phyloP scores from a whole-genome alignment of 129 eudicot species.

The Chrysanthemum seticuspe region DNA sequence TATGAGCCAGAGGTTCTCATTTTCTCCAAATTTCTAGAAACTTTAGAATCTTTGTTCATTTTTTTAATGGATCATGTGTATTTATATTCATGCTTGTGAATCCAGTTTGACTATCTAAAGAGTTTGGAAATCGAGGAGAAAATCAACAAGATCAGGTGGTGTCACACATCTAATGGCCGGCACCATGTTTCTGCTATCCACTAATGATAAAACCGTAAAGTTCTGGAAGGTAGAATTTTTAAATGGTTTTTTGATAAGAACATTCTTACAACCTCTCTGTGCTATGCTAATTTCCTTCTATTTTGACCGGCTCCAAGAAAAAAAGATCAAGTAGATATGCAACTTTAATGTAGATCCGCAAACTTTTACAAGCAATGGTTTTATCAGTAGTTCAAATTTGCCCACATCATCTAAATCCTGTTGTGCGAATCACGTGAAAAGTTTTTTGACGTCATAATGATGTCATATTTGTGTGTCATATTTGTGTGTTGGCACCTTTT shows the following conservation, averaged over 20 bases:
- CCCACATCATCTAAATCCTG: constrained; percentile 42
- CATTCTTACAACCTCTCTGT: not conserved
- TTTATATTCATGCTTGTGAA: constrained; percentile 23
- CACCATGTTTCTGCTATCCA: constrained; percentile 85
- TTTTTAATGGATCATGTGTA: constrained; percentile 7
- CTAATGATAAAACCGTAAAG: constrained; percentile 92
- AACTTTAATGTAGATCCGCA: constrained; percentile 67
- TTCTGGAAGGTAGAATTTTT: constrained; percentile 75
- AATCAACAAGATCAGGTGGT: constrained; percentile 96
- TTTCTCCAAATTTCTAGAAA: not conserved
- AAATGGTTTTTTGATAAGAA: not conserved
- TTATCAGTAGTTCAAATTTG: constrained; percentile 49
- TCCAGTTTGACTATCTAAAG: constrained; percentile 96
- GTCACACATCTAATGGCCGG: constrained; percentile 75
- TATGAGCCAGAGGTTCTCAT: constrained; percentile 88
- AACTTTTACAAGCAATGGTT: constrained; percentile 59
- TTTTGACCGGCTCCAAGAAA: constrained; percentile 83
- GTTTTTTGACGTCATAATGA: too few species aligned
- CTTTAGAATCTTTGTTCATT: not conserved
- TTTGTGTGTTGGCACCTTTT: too few species aligned
- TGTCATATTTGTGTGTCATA: too few species aligned
- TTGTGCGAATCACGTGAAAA: too few species aligned
- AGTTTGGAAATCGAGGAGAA: constrained; percentile 98
- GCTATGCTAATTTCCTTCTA: constrained; percentile 6
- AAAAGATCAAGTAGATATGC: constrained; percentile 77